Percentiles rank a stretch among this genome's conserved stretches.
phyloP scores from a whole-genome alignment of 2,329 filamentous ascomycete genomes.

The Sporothrix dimorphospora region DNA sequence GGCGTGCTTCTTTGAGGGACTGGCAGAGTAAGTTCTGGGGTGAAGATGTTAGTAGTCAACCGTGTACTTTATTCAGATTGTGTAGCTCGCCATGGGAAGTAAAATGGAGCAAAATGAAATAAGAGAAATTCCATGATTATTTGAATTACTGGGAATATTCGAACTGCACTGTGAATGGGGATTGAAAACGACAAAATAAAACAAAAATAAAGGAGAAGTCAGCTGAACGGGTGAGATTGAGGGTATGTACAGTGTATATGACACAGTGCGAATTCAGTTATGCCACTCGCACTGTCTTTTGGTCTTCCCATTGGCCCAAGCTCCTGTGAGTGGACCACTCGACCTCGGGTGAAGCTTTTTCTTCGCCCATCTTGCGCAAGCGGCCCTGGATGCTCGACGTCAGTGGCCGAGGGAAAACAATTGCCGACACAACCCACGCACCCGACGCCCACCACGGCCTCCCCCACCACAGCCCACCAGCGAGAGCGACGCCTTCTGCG shows the following conservation, averaged over 20 bases:
- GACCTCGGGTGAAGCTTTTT: constrained; percentile 32
- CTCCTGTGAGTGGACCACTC: constrained; percentile 17
- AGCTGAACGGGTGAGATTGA: neutral
- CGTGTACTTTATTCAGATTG: neutral
- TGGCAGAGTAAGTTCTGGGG: constrained; percentile 58
- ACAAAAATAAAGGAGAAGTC: neutral
- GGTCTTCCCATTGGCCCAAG: neutral
- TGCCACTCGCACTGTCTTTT: neutral
- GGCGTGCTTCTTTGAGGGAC: constrained; percentile 77
- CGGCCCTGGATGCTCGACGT: constrained; percentile 11
- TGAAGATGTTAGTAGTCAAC: neutral
- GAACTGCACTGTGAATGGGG: neutral
- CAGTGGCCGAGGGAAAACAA: constrained; percentile 30
- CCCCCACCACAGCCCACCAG: neutral
- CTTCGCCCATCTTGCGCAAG: constrained; percentile 18
- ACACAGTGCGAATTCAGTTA: neutral
- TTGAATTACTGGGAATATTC: neutral
- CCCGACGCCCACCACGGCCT: neutral
- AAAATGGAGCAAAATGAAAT: neutral
- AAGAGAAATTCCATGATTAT: neutral
- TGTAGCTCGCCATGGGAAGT: neutral
- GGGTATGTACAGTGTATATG: neutral
- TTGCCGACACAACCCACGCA: constrained; percentile 30
- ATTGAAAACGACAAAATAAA: neutral
- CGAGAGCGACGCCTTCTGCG: neutral